Evolutionary conservation across 352 stramenopile species (phyloP).

Genomic region (Phytopythium helicoides): DNA sequence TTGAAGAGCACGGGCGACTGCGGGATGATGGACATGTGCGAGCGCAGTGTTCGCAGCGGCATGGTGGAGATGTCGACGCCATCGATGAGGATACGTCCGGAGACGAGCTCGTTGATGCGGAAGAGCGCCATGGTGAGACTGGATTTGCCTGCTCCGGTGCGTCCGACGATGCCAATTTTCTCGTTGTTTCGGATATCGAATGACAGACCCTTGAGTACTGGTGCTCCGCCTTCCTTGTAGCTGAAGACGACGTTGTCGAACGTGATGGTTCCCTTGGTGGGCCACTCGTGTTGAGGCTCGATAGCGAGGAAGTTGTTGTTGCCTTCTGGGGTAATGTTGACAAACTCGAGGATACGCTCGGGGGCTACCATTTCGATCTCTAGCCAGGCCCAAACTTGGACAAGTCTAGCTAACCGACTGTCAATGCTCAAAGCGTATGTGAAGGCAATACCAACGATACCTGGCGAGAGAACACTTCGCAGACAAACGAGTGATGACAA

Average conservation of each 20-base stretch:
- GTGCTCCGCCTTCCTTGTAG: slow-evolving; percentile 57
- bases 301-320: slow-evolving; percentile 9
- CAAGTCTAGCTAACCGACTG: slow-evolving; percentile 59
- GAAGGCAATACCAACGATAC: slow-evolving; percentile 81
- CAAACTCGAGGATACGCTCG: slow-evolving; percentile 49
- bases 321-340: slow-evolving; percentile 25
- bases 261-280: slow-evolving; percentile 48
- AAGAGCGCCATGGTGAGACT: slow-evolving; percentile 85
- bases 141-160: slow-evolving; percentile 87
- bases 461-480: slow-evolving; percentile 31
- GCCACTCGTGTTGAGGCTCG: slow-evolving; percentile 50
- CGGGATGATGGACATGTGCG: slow-evolving; percentile 48
- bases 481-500: slow-evolving; percentile 37
- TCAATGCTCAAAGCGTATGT: slow-evolving; percentile 86
- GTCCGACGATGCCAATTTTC: slow-evolving; percentile 84
- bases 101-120: slow-evolving; percentile 74
- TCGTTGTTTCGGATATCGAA: slow-evolving; percentile 57
- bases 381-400: slow-evolving; percentile 12
- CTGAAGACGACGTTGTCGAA: slow-evolving; percentile 79
- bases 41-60: slow-evolving; percentile 21
- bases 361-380: slow-evolving; percentile 46
- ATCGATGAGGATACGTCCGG: slow-evolving; percentile 34
- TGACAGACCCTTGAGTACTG: slow-evolving; percentile 50
- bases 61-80: slow-evolving; percentile 36
- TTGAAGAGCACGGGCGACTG: slow-evolving; percentile 90